Percentiles rank a stretch among this genome's conserved stretches.
Conservation (phyloP, 352 stramenopile species). For the Thalassiosira oceanica region DNA sequence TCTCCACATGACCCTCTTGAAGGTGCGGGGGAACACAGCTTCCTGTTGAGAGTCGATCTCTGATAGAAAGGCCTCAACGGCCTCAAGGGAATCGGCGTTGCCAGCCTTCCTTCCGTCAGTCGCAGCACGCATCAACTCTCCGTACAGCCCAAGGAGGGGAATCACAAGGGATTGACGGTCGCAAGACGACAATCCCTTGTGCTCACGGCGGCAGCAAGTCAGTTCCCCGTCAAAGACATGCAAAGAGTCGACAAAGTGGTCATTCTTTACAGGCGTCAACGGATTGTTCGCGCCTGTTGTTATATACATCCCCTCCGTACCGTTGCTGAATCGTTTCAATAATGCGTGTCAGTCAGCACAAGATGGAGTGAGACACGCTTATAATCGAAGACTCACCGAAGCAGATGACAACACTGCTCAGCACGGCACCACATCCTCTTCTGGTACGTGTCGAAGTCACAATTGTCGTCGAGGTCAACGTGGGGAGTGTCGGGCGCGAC, state of each 20-base stretch:
- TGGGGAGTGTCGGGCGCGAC: constrained; percentile 33
- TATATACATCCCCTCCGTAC: constrained; percentile 42
- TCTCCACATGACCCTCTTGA: constrained; percentile 30
- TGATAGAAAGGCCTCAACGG: constrained; percentile 32
- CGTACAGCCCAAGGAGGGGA: constrained; percentile 43
- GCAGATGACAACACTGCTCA: constrained; percentile 41
- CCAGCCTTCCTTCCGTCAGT: constrained; percentile 23
- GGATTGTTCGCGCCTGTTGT: constrained; percentile 1
- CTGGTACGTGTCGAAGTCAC: constrained; percentile 37
- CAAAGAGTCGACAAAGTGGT: constrained; percentile 33
- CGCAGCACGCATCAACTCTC: constrained; percentile 27
- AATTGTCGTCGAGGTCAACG: constrained; percentile 33
- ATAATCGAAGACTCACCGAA: too few species aligned
- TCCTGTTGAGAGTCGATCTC: constrained; percentile 46
- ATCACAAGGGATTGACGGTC: constrained; percentile 45
- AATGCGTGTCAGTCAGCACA: too few species aligned
- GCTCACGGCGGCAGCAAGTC: constrained; percentile 42
- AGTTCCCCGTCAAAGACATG: constrained; percentile 43
- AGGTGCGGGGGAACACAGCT: constrained; percentile 29
- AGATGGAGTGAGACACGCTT: too few species aligned
- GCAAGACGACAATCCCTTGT: constrained; percentile 39
- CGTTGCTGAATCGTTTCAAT: too few species aligned
- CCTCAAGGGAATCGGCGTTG: constrained; percentile 23
- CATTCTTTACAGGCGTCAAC: constrained; percentile 17
- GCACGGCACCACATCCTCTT: constrained; percentile 47